A percentile compares a stretch with the other conserved stretches of the same genome.
phyloP scores from a whole-genome alignment of 805 yeast species.

The Zygosaccharomyces bisporus region DNA sequence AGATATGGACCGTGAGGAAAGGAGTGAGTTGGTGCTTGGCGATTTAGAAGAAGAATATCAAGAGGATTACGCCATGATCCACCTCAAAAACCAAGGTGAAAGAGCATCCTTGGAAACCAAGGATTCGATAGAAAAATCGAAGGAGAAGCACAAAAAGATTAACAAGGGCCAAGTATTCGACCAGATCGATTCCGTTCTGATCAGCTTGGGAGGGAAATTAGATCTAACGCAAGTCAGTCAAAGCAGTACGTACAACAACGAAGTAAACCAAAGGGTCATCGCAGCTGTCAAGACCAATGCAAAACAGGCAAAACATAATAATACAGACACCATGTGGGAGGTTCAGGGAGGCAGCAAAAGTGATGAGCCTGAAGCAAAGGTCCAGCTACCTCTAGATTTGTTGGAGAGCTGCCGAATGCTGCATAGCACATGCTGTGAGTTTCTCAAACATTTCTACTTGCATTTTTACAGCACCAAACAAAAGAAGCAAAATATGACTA shows the following conservation, averaged over 20 bases:
- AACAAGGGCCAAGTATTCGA: constrained; percentile 9
- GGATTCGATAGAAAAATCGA: constrained; percentile 18
- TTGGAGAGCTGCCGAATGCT: constrained; percentile 54
- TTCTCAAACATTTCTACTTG: constrained; percentile 70
- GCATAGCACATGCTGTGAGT: constrained; percentile 72
- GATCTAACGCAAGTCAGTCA: constrained; percentile 32
- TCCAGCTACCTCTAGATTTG: constrained; percentile 35
- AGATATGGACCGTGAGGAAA: constrained; percentile 38
- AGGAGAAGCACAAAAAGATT: constrained; percentile 19
- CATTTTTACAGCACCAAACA: constrained; percentile 51
- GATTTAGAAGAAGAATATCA: constrained; percentile 49
- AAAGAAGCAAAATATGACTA: constrained; percentile 42
- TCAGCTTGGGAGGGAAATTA: constrained; percentile 22
- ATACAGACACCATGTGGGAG: constrained; percentile 26
- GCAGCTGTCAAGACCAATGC: constrained; percentile 50
- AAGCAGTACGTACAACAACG: constrained; percentile 24
- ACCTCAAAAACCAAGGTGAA: constrained; percentile 28
- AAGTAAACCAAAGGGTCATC: constrained; percentile 41
- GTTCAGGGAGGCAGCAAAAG: constrained; percentile 23
- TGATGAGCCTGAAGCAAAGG: constrained; percentile 32
- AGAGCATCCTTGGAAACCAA: constrained; percentile 24
- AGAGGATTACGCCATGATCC: constrained; percentile 52
- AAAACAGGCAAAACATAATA: constrained; percentile 45
- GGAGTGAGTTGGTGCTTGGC: constrained; percentile 45
- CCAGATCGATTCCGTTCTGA: constrained; percentile 15